Evolutionary conservation across 106 monocot species (phyloP).

Genomic region (Alisma plantagoaquatica): DNA sequence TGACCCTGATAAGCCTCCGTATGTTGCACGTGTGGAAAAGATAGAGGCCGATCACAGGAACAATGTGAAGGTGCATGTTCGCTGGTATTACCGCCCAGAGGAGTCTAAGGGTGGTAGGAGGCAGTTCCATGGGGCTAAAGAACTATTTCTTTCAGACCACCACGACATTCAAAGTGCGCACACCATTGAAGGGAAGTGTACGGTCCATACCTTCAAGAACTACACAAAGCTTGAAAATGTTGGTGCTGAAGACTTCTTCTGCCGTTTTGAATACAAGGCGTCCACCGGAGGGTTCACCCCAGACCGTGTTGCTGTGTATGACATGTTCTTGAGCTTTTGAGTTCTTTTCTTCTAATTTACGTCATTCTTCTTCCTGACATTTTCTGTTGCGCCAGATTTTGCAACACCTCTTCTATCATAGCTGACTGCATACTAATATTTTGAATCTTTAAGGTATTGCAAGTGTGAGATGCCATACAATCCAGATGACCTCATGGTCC

Average conservation of each 20-base stretch:
- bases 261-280: constrained; percentile 32
- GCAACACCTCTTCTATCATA: not conserved
- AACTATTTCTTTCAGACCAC: no score
- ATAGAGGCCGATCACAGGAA: constrained; percentile 46
- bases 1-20: constrained; percentile 48
- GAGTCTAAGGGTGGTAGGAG: constrained; percentile 49
- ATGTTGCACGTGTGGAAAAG: constrained; percentile 47
- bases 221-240: constrained; percentile 54
- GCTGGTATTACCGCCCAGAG: constrained; percentile 68
- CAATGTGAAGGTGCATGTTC: constrained; percentile 38
- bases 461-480: constrained; percentile 55
- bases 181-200: no score
- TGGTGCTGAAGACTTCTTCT: constrained; percentile 29
- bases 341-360: no score
- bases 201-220: constrained; percentile 54
- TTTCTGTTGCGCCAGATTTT: not conserved
- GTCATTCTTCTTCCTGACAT: not conserved
- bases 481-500: no score
- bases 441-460: constrained; percentile 33
- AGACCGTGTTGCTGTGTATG: constrained; percentile 32
- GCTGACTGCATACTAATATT: no score
- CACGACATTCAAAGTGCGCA: no score
- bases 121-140: constrained; percentile 54
- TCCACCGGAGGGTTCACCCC: constrained; percentile 30
- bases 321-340: not conserved